Base-by-base conservation (phyloP, 2,329 filamentous ascomycete genomes). In the Penicillium sp. region DNA sequence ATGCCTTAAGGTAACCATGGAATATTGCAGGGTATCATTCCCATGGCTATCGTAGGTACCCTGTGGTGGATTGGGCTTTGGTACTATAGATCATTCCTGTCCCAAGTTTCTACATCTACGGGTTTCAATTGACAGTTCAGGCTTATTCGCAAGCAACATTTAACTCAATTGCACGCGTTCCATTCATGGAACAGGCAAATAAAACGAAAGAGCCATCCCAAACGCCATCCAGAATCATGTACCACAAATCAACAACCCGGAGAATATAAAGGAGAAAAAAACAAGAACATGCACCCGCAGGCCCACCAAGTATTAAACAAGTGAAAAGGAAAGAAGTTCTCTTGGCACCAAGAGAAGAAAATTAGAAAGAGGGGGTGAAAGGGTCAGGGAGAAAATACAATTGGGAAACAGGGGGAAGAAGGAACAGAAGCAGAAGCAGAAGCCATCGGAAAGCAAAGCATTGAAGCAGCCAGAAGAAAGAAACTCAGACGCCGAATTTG, bases 401-500 rank as follows among this genome's bases (percentile, higher is more conserved):
- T 46, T 20, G 36, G 50, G 54, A 24, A 40, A 26, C 15, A 9
- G n/a, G 36, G 42, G 54, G 55, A 54, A 50, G 56, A 44, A 50
- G 49, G 41, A 58, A 55, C 21, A 53, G 43, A 21, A 48, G 45
- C 54, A 50, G 57, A 62, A 53, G 58, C 53, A 49, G 57, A 48
- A 59, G 51, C 59, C 46, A 52, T 62, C 20, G 59, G 52, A 58
- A 59, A 59, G 30, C 49, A 62, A 50, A 61, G 60, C 47, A 60
- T 50, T 46, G 30, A 58, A 52, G 54, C 51, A 64, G 57, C 59
- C 60, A 58, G 56, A 62, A 59, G 44, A 55, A 62, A 59, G 44
- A 55, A 62, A 61, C 55, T 62, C 57, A 56, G 62, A 66, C 63
- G 66, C 65, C 64, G 54, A 56, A 57, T 62, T 61, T 63, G 56